phyloP scores from a whole-genome alignment of 2,329 filamentous ascomycete species.

The Fusarium coffeatum region DNA sequence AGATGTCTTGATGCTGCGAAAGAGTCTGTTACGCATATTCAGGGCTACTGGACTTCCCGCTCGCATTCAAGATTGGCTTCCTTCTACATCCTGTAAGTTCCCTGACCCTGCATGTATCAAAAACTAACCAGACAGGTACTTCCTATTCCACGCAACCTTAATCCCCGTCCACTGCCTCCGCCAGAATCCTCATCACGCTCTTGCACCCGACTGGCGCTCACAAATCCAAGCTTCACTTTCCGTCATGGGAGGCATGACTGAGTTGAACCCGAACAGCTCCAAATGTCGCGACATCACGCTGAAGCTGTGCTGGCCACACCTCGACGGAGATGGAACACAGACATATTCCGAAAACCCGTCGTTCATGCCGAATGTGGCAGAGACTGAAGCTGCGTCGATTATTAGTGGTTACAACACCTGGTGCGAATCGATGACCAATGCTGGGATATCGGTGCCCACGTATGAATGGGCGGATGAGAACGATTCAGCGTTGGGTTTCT shows the following conservation, averaged over 20 bases:
- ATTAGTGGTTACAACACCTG: slow-evolving; percentile 35
- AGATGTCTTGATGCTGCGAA: slow-evolving; percentile 29
- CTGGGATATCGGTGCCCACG: slow-evolving; percentile 10
- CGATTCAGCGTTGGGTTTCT: slow-evolving; percentile 22
- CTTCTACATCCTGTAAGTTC: slow-evolving; percentile 32
- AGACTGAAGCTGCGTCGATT: slow-evolving; percentile 34
- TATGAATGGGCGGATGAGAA: slow-evolving; percentile 37
- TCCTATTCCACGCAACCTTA: slow-evolving; percentile 29
- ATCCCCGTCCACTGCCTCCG: slow-evolving; percentile 30
- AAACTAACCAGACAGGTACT: no score
- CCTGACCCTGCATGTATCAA: no score
- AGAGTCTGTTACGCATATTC: slow-evolving; percentile 18
- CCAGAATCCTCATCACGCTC: slow-evolving; percentile 22
- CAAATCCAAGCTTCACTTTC: slow-evolving; percentile 33
- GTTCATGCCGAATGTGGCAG: slow-evolving; percentile 21
- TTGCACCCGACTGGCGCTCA: slow-evolving; percentile 25
- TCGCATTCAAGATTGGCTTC: slow-evolving; percentile 27
- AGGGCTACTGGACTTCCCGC: slow-evolving; percentile 23
- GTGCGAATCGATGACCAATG: slow-evolving; percentile 35
- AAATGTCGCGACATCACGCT: slow-evolving; percentile 39
- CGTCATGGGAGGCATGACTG: slow-evolving; percentile 33
- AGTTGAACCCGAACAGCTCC: slow-evolving; percentile 36
- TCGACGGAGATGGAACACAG: slow-evolving; percentile 19
- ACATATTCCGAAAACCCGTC: slow-evolving; percentile 15
- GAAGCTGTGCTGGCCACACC: slow-evolving; percentile 35